These are phyloP conservation scores for Xylaria sp. DNA, from an alignment of 2,329 filamentous ascomycete genomes.

Conservation along the genomic window DNA sequence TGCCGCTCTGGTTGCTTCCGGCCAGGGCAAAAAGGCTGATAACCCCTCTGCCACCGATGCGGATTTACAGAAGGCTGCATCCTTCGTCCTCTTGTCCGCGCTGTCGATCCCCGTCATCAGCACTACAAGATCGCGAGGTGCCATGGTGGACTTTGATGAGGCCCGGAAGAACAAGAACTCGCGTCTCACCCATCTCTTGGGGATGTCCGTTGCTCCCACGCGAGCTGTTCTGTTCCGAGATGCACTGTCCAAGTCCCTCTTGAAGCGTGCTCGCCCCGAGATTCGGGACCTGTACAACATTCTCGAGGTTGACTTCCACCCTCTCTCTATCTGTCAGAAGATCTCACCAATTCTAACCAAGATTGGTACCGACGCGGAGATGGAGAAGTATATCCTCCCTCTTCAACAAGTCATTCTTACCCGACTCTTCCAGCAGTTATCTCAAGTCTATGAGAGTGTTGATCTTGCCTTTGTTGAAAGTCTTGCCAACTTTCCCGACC, in stretches of 20 bases:
- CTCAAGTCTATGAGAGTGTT: slow-evolving; percentile 98
- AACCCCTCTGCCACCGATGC: slow-evolving; percentile 90
- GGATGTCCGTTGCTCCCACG: slow-evolving; percentile 90
- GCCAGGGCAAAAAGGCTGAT: slow-evolving; percentile 91
- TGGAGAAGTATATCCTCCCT: slow-evolving; percentile 96
- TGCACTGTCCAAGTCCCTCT: slow-evolving; percentile 91
- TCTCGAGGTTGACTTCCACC: slow-evolving; percentile 98
- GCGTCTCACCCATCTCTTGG: slow-evolving; percentile 92
- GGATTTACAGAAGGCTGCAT: slow-evolving; percentile 93
- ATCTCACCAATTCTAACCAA: slow-evolving; percentile 95
- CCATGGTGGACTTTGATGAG: slow-evolving; percentile 96
- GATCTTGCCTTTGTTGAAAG: slow-evolving; percentile 93
- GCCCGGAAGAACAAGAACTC: slow-evolving; percentile 99
- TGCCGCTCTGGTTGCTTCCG: slow-evolving; percentile 81
- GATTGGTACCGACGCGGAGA: slow-evolving; percentile 93
- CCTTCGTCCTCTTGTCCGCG: slow-evolving; percentile 93
- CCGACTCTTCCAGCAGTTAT: slow-evolving; percentile 97
- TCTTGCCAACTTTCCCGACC: slow-evolving; percentile 94
- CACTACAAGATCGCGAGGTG: slow-evolving; percentile 94
- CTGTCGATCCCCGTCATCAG: slow-evolving; percentile 99
- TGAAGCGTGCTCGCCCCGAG: slow-evolving; percentile 92
- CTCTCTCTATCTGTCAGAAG: slow-evolving; percentile 98
- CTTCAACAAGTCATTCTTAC: slow-evolving; percentile 99
- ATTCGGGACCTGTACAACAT: slow-evolving; percentile 99
- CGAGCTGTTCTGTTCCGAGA: slow-evolving; percentile 95